phyloP scores from a whole-genome alignment of 768 basidiomycete genomes.

The Sporobolomyces roseus region DNA sequence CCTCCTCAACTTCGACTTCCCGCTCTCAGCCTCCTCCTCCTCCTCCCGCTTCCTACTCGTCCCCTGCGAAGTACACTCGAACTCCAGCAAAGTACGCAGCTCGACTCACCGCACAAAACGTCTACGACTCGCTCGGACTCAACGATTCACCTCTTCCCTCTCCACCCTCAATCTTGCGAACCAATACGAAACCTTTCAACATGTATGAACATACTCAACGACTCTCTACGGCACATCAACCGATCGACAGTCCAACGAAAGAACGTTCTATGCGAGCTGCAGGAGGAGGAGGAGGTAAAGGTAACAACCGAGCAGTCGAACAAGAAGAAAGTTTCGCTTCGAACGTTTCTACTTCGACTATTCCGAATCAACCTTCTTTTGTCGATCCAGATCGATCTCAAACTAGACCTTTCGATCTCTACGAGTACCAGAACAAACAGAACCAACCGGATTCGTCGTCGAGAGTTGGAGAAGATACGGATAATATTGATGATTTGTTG shows the following conservation, averaged over 20 bases:
- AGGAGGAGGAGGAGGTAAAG: conserved; percentile 52
- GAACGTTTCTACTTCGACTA: not conserved
- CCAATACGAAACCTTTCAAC: conserved; percentile 34
- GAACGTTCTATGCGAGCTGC: conserved; percentile 21
- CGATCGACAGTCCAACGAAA: not conserved
- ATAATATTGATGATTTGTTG: conserved; percentile 37
- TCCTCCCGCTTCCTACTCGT: conserved; percentile 52
- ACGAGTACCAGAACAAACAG: not conserved
- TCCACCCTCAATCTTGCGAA: conserved; percentile 51
- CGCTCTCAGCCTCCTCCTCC: not conserved
- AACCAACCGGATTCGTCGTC: no score
- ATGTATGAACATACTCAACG: conserved; percentile 44
- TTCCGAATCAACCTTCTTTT: conserved; percentile 15
- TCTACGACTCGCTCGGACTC: conserved; percentile 55
- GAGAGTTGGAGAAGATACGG: conserved; percentile 24
- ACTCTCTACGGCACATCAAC: conserved; percentile 23
- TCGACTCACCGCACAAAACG: conserved; percentile 62
- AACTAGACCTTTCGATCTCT: conserved; percentile 3
- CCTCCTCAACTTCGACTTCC: not conserved
- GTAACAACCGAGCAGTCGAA: conserved; percentile 57
- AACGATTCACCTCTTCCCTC: conserved; percentile 37
- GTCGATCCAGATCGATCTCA: conserved; percentile 1
- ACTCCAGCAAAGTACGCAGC: conserved; percentile 73
- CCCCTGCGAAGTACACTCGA: conserved; percentile 59
- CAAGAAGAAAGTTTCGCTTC: conserved; percentile 42